Conservation (phyloP, 2,329 filamentous ascomycete genomes). For the Colletotrichum paranaense region DNA sequence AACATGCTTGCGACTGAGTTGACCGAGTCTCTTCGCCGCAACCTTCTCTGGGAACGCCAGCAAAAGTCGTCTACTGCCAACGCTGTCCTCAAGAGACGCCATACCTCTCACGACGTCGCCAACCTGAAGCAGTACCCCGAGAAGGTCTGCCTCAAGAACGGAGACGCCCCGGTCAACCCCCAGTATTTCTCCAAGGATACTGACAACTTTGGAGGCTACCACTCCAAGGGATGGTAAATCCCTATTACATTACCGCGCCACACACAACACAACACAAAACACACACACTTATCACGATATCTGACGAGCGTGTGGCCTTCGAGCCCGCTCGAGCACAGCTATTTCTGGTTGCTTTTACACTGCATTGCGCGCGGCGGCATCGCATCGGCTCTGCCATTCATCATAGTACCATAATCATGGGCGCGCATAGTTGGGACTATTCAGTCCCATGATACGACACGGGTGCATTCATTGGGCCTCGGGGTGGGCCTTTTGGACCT, state of each 20-base stretch:
- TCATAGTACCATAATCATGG: constrained; percentile 20
- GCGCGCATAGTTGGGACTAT: constrained; percentile 3
- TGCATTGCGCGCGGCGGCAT: constrained; percentile 35
- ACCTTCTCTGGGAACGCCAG: constrained; percentile 94
- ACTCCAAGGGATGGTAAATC: constrained; percentile 83
- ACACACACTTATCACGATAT: constrained; percentile 31
- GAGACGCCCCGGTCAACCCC: constrained; percentile 76
- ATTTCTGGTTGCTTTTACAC: constrained; percentile 23
- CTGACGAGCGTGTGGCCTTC: constrained; percentile 16
- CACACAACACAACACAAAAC: constrained; percentile 13
- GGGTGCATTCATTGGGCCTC: not conserved
- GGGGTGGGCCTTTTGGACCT: not conserved
- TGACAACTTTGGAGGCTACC: constrained; percentile 74
- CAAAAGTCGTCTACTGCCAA: constrained; percentile 92
- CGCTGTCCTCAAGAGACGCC: constrained; percentile 87
- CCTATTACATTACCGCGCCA: not conserved
- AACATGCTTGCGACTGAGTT: constrained; percentile 97
- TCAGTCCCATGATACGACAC: not conserved
- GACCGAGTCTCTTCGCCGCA: constrained; percentile 90
- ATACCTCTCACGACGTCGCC: constrained; percentile 90
- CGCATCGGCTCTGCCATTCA: constrained; percentile 25
- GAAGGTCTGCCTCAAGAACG: constrained; percentile 68
- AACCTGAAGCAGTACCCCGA: constrained; percentile 88
- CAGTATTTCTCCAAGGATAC: constrained; percentile 87
- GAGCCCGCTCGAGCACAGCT: constrained; percentile 16